Conservation (phyloP, 139 green algal genomes). For the Klebsormidium nitens region DNA sequence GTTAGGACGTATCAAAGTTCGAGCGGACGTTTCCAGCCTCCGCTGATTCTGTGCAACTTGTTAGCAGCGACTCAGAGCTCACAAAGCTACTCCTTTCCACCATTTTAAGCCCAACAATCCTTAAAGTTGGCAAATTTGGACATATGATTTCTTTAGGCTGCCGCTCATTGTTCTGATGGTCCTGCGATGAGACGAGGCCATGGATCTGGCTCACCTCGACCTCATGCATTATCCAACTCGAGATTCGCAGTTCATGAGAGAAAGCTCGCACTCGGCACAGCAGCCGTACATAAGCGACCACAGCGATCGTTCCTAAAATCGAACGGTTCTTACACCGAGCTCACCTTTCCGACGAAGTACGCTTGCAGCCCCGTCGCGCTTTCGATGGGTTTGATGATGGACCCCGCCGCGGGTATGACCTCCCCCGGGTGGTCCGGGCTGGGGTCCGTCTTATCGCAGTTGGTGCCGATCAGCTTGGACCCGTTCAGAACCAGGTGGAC, state of each 20-base stretch:
- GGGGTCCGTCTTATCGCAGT: slow-evolving; percentile 5
- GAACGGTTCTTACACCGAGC: too few relatives aligned
- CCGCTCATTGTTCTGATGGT: too few relatives aligned
- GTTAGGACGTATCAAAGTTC: not conserved
- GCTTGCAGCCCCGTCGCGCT: not conserved
- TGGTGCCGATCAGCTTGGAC: slow-evolving; percentile 1
- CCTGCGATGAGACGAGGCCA: too few relatives aligned
- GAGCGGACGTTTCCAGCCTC: too few relatives aligned
- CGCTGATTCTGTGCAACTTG: too few relatives aligned
- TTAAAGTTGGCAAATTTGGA: too few relatives aligned
- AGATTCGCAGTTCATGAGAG: not conserved
- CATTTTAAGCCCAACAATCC: too few relatives aligned
- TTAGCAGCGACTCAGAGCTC: too few relatives aligned
- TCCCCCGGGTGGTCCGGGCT: slow-evolving; percentile 2
- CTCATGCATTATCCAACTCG: not conserved
- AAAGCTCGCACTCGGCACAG: not conserved
- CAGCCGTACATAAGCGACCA: not conserved
- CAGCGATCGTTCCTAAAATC: too few relatives aligned
- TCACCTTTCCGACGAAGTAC: slow-evolving; percentile 1
- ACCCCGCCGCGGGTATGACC: not conserved
- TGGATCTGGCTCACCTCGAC: too few relatives aligned
- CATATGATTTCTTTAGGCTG: too few relatives aligned
- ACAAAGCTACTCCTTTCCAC: too few relatives aligned
- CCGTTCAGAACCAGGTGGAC: slow-evolving; percentile 6
- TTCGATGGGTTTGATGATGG: not conserved